Conservation (phyloP, 805 yeast genomes). For the Candida suzukii region DNA sequence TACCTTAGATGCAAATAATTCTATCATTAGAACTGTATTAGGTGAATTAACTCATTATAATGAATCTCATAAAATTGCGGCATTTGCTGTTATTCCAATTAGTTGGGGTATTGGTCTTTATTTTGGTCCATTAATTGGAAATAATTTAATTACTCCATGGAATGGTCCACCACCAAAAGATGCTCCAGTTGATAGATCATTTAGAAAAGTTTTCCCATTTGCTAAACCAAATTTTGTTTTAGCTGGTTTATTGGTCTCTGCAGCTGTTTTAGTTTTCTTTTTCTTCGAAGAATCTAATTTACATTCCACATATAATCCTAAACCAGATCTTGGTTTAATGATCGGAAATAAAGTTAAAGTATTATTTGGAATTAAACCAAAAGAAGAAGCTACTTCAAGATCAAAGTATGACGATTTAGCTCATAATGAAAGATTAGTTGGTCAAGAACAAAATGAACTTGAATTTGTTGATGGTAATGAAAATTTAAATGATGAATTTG, state of each 20-base stretch:
- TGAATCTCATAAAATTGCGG: conserved; percentile 1
- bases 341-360: no score
- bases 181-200: background rate
- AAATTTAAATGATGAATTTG: no score
- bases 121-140: conserved; percentile 2
- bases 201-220: background rate
- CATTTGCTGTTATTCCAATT: background rate
- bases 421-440: background rate
- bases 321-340: no score
- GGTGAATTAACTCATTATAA: background rate
- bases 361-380: no score
- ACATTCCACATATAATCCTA: background rate
- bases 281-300: conserved; percentile 2
- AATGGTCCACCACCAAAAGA: background rate
- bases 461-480: background rate
- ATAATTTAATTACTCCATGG: conserved; percentile 2
- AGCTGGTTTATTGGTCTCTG: background rate
- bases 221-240: conserved; percentile 1
- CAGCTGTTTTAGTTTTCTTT: background rate
- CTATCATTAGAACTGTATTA: background rate
- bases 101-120: background rate
- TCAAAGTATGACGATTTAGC: conserved; percentile 1
- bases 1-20: background rate
- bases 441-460: background rate
- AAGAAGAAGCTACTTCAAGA: background rate